Evolutionary conservation across 1,139 yeast genomes (phyloP).

Genomic region (Yamadazyma diospyri): DNA sequence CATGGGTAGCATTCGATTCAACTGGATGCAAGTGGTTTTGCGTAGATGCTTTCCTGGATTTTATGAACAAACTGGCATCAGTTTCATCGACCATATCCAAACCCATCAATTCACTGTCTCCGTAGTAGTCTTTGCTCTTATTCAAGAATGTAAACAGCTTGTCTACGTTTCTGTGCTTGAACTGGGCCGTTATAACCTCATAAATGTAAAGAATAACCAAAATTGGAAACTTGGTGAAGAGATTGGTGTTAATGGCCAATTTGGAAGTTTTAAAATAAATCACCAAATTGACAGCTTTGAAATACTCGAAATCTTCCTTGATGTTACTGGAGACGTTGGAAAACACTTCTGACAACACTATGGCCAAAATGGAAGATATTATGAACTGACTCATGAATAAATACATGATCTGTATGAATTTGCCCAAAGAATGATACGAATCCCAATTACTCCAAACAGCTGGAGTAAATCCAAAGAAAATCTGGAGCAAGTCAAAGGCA

Average conservation of each 20-base stretch:
- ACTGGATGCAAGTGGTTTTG: conserved; percentile 2
- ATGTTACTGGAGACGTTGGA: conserved; percentile 36
- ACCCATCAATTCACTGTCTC: conserved; percentile 26
- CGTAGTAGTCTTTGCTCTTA: conserved; percentile 26
- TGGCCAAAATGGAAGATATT: conserved; percentile 56
- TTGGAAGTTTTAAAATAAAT: conserved; percentile 27
- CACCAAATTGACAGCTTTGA: conserved; percentile 37
- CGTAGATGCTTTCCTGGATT: conserved; percentile 22
- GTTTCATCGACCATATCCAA: conserved; percentile 20
- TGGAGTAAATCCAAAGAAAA: conserved; percentile 62
- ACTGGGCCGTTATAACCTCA: conserved; percentile 19
- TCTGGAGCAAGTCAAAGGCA: conserved; percentile 52
- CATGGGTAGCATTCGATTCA: conserved; percentile 4
- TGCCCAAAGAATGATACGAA: conserved; percentile 48
- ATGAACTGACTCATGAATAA: conserved; percentile 57
- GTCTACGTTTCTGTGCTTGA: conserved; percentile 14
- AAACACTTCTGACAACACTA: conserved; percentile 49
- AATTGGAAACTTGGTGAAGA: conserved; percentile 31
- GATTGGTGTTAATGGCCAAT: conserved; percentile 12
- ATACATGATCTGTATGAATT: conserved; percentile 48
- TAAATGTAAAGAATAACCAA: conserved; percentile 30
- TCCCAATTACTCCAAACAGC: conserved; percentile 64
- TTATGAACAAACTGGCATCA: conserved; percentile 21
- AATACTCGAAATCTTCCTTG: conserved; percentile 41
- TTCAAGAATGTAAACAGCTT: conserved; percentile 36